These are phyloP conservation scores for Lecanicillium sp. DNA, from an alignment of 2,329 filamentous ascomycete species.

Conservation along the genomic window DNA sequence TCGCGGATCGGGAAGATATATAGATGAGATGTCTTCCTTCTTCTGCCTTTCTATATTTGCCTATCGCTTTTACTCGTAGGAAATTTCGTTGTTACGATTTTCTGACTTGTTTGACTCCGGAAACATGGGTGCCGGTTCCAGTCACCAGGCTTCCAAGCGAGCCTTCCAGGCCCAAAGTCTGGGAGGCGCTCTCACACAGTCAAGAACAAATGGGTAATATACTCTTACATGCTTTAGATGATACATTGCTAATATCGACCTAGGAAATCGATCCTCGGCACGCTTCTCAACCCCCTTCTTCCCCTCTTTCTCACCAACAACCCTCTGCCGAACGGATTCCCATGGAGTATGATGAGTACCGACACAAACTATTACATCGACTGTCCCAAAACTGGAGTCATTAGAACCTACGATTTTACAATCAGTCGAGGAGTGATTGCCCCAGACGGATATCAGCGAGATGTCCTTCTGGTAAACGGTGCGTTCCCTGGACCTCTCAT, in stretches of 20 bases:
- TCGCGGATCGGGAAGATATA: too few species aligned
- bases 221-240: neutral
- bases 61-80: too few species aligned
- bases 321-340: conserved; percentile 38
- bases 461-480: conserved; percentile 43
- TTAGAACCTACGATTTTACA: conserved; percentile 46
- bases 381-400: conserved; percentile 45
- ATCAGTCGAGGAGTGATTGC: conserved; percentile 39
- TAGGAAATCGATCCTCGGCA: conserved; percentile 33
- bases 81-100: neutral
- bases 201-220: conserved; percentile 30
- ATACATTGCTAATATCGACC: neutral
- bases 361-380: conserved; percentile 42
- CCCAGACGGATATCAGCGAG: conserved; percentile 37
- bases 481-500: conserved; percentile 53
- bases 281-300: conserved; percentile 26
- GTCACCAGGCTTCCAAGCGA: conserved; percentile 6
- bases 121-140: neutral
- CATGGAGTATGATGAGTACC: conserved; percentile 41
- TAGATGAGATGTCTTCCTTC: too few species aligned
- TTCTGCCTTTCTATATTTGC: too few species aligned
- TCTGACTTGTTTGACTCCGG: neutral
- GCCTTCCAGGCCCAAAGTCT: conserved; percentile 1
- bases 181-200: conserved; percentile 20
- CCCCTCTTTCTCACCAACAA: conserved; percentile 40